Conservation (phyloP, 2,329 filamentous ascomycete genomes). For the Niveomyces coronatus region DNA sequence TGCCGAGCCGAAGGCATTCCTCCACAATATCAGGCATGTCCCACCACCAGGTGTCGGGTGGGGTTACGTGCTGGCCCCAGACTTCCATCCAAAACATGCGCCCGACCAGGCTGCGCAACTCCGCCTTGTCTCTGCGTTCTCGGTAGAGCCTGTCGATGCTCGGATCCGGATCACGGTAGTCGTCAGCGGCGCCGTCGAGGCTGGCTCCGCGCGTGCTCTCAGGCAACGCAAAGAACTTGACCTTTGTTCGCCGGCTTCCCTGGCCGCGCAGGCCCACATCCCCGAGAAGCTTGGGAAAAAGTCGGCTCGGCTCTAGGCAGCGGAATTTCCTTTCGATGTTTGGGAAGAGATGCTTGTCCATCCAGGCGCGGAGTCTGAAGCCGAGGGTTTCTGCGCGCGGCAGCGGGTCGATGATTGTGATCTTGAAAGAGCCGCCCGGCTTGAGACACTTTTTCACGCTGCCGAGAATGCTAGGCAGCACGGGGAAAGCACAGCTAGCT, state of each 20-base stretch:
- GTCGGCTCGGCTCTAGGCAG: slow-evolving; percentile 47
- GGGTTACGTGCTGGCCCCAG: slow-evolving; percentile 43
- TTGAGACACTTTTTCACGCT: slow-evolving; percentile 35
- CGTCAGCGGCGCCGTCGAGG: too few relatives aligned
- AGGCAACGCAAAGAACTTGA: slow-evolving; percentile 38
- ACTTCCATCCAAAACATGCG: slow-evolving; percentile 51
- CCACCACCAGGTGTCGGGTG: slow-evolving; percentile 47
- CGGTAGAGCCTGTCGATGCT: slow-evolving; percentile 13
- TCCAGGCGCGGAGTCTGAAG: slow-evolving; percentile 47
- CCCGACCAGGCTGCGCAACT: slow-evolving; percentile 42
- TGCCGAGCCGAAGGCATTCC: slow-evolving; percentile 44
- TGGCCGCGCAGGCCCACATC: slow-evolving; percentile 41
- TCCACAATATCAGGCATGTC: slow-evolving; percentile 43
- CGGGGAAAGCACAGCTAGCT: slow-evolving; percentile 36
- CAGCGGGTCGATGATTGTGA: slow-evolving; percentile 53
- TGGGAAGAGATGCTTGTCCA: slow-evolving; percentile 48
- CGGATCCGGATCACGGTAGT: slow-evolving; percentile 15
- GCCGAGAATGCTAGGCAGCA: slow-evolving; percentile 40
- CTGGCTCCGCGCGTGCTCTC: slow-evolving; percentile 19
- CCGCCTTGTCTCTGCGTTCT: slow-evolving; percentile 27
- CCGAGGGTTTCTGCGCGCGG: slow-evolving; percentile 47
- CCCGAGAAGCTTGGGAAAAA: slow-evolving; percentile 49
- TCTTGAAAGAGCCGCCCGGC: slow-evolving; percentile 42
- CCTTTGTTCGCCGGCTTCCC: slow-evolving; percentile 36
- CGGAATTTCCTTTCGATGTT: slow-evolving; percentile 49